Base-by-base conservation (phyloP, 2,329 filamentous ascomycete genomes). In the Verticillium nonalfalfae region DNA sequence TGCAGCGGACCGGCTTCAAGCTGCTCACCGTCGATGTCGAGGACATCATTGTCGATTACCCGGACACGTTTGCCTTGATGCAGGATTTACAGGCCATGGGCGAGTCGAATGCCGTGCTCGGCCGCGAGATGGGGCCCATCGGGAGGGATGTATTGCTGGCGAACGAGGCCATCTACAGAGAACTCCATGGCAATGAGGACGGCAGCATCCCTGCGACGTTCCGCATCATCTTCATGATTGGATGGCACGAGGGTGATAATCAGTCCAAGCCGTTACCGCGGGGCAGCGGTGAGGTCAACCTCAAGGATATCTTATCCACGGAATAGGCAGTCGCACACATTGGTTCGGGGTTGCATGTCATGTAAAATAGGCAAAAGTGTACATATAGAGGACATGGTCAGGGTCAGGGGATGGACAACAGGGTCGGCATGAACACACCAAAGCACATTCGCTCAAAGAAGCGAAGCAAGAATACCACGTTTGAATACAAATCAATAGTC, bases 161-260 rank as follows among this genome's bases (percentile, higher is more conserved):
- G 7, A 89, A 87, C 33, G 91, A 98, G 66, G 90, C 87, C 50
- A 97, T 99, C 61, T 99, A 99, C 73, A 84, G 86, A 57, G 88
- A 90, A 71, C 77, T 99, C 61, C 93, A 99, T 74, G 93, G 91
- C 18, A 93, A 96, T 69, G 83, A 87, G 54, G 89, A 91, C 68
- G 90, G 85, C 21, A 85, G 79, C 1, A 81, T 95, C 64, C 95
- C 95, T 1, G 95, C 95, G 1, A 99, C 95, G 0, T 99, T 97
- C 72, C 85, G 95, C 67, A 83, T 97, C 68, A 97, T 99, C 64
- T 97, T 95, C 75, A 97, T 98, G 93, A 99, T 99, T 75, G 95
- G 95, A 0, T 99, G 95, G 95, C 96, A 94, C 72, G 90, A 93
- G 67, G 89, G 90, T 1, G 83, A 84, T 35, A 85, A 88, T 59